Conservation (phyloP, 106 monocot species). For the Apostasia ramifera region DNA sequence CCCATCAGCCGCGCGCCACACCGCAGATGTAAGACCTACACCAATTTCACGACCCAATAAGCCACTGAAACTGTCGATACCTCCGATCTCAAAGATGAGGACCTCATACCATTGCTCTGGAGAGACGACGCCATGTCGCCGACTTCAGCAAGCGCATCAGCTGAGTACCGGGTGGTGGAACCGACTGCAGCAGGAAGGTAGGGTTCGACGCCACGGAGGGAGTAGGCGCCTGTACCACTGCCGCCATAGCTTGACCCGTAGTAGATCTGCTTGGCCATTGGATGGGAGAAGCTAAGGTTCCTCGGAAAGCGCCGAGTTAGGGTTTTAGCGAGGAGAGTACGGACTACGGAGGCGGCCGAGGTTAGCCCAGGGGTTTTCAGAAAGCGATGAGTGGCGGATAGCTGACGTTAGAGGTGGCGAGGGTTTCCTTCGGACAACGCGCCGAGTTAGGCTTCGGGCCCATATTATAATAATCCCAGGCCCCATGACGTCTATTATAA, state of each 20-base stretch:
- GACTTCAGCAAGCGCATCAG: constrained; percentile 4
- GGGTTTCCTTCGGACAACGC: background rate
- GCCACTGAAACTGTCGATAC: background rate
- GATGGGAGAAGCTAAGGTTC: background rate
- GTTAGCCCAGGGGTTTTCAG: background rate
- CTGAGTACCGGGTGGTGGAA: constrained; percentile 2
- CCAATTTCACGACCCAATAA: constrained; percentile 1
- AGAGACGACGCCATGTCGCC: constrained; percentile 7
- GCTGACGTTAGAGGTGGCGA: background rate
- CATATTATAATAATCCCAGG: too few relatives aligned
- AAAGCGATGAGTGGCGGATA: background rate
- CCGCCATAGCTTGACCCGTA: constrained; percentile 13
- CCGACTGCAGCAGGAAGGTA: constrained; percentile 4
- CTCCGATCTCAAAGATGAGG: constrained; percentile 1
- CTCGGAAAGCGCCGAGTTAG: background rate
- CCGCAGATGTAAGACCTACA: background rate
- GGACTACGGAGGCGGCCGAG: background rate
- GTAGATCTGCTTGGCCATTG: constrained; percentile 18
- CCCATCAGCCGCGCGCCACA: constrained; percentile 10
- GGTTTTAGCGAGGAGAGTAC: background rate
- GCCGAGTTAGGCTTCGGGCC: too few relatives aligned
- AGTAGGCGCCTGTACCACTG: background rate
- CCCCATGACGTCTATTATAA: too few relatives aligned
- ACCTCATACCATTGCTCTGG: constrained; percentile 5
- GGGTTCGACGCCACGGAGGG: constrained; percentile 4